Conservation (phyloP, 225 moss, liverwort and hornwort species). For the Physcomitrium patens region DNA sequence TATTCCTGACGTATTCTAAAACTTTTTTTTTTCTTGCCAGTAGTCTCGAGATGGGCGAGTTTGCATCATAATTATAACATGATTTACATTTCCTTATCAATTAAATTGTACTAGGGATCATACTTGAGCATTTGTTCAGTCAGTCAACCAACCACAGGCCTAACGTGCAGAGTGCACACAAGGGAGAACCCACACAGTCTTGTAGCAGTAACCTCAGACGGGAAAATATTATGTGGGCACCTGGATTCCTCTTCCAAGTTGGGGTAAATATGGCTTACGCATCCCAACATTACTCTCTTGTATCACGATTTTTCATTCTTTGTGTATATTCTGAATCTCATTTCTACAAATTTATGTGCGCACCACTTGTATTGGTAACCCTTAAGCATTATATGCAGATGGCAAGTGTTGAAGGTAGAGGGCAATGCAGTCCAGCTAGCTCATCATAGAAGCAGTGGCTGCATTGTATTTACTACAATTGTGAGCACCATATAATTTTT, state of each 20-base stretch:
- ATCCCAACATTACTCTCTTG: background rate
- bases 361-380: background rate
- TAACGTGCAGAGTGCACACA: slow-evolving; percentile 67
- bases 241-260: slow-evolving; percentile 54
- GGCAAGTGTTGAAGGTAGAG: slow-evolving; percentile 60
- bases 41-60: slow-evolving; percentile 8
- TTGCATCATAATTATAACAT: background rate
- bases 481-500: slow-evolving; percentile 36
- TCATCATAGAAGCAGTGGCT: slow-evolving; percentile 72
- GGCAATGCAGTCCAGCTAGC: slow-evolving; percentile 72
- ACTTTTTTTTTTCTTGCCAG: background rate
- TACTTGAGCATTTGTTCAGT: background rate
- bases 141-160: background rate
- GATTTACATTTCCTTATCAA: background rate
- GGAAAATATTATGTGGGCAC: slow-evolving; percentile 59
- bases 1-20: background rate
- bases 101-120: background rate
- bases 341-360: background rate
- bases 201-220: slow-evolving; percentile 41
- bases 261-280: slow-evolving; percentile 36
- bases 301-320: slow-evolving; percentile 2
- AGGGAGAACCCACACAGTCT: slow-evolving; percentile 53
- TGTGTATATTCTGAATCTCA: slow-evolving; percentile 6
- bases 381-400: slow-evolving; percentile 42
- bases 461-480: slow-evolving; percentile 58